phyloP scores from a whole-genome alignment of 441 rosid species.

The Syzygium syzygioides region DNA sequence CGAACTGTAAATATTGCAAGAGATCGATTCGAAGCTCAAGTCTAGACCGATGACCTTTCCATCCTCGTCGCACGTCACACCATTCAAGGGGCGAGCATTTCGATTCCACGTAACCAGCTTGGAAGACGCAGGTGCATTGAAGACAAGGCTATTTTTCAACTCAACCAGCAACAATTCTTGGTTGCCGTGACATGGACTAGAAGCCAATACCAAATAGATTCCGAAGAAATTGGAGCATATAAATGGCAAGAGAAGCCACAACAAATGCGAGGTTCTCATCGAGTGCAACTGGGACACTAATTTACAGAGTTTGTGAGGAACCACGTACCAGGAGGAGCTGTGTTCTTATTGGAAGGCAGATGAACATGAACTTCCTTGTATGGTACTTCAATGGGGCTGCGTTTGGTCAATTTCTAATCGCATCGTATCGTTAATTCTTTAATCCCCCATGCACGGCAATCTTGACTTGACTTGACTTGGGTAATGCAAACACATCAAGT shows the following conservation, averaged over 20 bases:
- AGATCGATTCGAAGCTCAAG: neutral
- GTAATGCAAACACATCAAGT: neutral
- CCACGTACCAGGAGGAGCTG: neutral
- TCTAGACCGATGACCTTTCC: neutral
- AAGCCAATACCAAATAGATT: neutral
- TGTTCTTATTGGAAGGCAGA: neutral
- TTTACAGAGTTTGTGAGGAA: neutral
- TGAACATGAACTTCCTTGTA: neutral
- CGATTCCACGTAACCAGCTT: neutral
- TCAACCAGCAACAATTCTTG: neutral
- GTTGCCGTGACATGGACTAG: neutral
- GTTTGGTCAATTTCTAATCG: neutral
- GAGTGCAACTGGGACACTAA: neutral
- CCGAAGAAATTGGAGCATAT: neutral
- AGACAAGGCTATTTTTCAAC: neutral
- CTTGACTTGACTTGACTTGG: neutral
- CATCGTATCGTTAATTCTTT: neutral
- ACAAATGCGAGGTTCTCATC: neutral
- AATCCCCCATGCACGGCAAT: neutral
- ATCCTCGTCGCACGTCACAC: neutral
- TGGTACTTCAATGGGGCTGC: neutral
- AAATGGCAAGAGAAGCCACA: neutral
- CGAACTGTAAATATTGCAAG: neutral
- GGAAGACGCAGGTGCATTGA: neutral
- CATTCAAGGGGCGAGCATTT: neutral